Evolutionary conservation across 257 asterid species (phyloP).

Genomic region (Primulina huaijiensis): DNA sequence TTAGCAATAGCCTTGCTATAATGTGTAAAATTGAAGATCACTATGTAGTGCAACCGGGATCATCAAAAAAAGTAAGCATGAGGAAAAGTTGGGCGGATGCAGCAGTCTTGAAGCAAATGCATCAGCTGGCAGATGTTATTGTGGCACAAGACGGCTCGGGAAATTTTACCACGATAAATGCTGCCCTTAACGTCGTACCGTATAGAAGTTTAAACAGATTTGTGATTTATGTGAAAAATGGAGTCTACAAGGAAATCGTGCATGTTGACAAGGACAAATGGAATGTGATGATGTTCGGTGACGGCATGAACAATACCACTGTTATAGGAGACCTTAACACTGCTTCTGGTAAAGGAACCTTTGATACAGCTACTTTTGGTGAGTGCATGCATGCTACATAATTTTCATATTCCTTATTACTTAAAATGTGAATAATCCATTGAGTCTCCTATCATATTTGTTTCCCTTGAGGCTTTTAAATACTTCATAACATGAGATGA

Average conservation of each 20-base stretch:
- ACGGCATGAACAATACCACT: constrained; percentile 24
- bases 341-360: constrained; percentile 2
- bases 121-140: constrained; percentile 8
- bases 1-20: constrained; percentile 12
- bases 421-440: too few species aligned
- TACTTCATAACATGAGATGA: too few species aligned
- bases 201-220: background rate
- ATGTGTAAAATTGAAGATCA: too few species aligned
- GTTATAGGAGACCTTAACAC: constrained; percentile 20
- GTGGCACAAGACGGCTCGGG: constrained; percentile 38
- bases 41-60: background rate
- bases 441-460: too few species aligned
- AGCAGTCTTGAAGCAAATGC: too few species aligned
- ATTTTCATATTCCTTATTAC: background rate
- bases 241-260: too few species aligned
- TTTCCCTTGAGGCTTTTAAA: too few species aligned
- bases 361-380: constrained; percentile 30
- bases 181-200: constrained; percentile 22
- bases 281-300: constrained; percentile 33
- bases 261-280: constrained; percentile 19
- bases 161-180: constrained; percentile 20
- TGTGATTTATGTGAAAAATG: background rate
- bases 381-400: constrained; percentile 1
- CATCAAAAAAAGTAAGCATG: background rate
- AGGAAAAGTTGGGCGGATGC: background rate